Conservation (phyloP, 2,329 filamentous ascomycete species). For the Colletotrichum neosansevieriae region DNA sequence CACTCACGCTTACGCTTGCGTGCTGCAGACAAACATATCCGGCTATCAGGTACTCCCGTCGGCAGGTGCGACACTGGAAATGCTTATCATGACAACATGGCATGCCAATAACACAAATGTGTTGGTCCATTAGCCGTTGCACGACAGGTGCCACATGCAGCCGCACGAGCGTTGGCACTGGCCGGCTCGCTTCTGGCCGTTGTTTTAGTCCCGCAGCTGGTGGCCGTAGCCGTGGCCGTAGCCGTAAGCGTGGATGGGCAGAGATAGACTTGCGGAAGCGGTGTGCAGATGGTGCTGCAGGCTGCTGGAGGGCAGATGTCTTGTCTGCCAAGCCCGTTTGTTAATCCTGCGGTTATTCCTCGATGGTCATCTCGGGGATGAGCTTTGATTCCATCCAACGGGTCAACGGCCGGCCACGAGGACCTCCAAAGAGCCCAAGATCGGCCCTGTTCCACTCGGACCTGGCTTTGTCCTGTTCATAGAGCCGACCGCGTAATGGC, state of each 20-base stretch:
- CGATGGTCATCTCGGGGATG: neutral
- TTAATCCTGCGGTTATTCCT: neutral
- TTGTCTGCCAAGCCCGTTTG: neutral
- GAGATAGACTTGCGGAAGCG: neutral
- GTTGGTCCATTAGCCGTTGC: neutral
- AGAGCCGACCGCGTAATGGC: neutral
- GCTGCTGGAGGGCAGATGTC: neutral
- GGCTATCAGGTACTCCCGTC: neutral
- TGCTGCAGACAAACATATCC: constrained; percentile 7
- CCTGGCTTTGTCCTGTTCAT: neutral
- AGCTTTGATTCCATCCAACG: neutral
- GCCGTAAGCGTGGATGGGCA: neutral
- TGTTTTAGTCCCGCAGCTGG: constrained; percentile 10
- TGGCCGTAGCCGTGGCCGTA: neutral
- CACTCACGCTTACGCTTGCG: constrained; percentile 9
- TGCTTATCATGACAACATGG: constrained; percentile 29
- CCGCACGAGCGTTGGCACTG: neutral
- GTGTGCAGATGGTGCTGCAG: neutral
- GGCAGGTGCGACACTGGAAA: constrained; percentile 23
- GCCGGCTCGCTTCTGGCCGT: constrained; percentile 1
- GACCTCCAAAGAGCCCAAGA: neutral
- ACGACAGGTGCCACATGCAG: neutral
- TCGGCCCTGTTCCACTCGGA: neutral
- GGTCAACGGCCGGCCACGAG: too few relatives aligned
- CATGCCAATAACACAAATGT: constrained; percentile 4